A percentile compares a stretch with the other conserved stretches of the same genome.
phyloP scores from a whole-genome alignment of 2,329 filamentous ascomycete species.

The Exophiala sideris region DNA sequence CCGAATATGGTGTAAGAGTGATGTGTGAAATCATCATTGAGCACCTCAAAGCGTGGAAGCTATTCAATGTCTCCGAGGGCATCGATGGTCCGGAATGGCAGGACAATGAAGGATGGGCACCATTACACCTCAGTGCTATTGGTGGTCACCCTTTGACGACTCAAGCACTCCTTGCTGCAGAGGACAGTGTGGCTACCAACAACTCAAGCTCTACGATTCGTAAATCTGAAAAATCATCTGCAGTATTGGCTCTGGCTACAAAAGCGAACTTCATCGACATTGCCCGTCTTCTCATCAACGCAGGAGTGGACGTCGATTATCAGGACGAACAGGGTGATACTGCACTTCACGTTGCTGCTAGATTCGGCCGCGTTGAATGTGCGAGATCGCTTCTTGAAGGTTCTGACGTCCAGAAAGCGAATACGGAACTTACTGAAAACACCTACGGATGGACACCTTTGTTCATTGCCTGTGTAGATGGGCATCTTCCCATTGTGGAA shows the following conservation, averaged over 20 bases:
- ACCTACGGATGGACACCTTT: conserved; percentile 94
- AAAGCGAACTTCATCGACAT: conserved; percentile 83
- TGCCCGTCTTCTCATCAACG: conserved; percentile 81
- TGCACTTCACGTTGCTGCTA: conserved; percentile 84
- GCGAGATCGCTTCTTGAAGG: conserved; percentile 72
- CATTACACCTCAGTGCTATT: conserved; percentile 86
- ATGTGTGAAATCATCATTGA: conserved; percentile 84
- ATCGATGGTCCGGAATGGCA: conserved; percentile 90
- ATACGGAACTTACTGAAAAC: conserved; percentile 75
- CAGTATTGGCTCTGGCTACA: conserved; percentile 81
- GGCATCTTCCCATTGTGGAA: conserved; percentile 70
- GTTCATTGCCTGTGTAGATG: conserved; percentile 88
- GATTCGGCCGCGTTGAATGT: conserved; percentile 80
- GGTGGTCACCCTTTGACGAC: conserved; percentile 87
- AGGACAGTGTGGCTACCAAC: conserved; percentile 65
- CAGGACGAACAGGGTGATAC: conserved; percentile 88
- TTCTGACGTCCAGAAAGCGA: conserved; percentile 64
- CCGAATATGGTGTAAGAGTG: conserved; percentile 90
- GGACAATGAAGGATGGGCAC: conserved; percentile 85
- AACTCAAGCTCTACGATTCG: conserved; percentile 59
- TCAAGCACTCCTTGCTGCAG: conserved; percentile 72
- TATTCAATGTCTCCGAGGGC: conserved; percentile 78
- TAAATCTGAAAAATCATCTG: conserved; percentile 74
- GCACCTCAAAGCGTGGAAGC: conserved; percentile 82
- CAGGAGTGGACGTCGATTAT: conserved; percentile 90